Evolutionary conservation across 805 yeast genomes (phyloP), one percentile per base, ranked within the genome.

Genomic region (Candida taoyuanica): DNA sequence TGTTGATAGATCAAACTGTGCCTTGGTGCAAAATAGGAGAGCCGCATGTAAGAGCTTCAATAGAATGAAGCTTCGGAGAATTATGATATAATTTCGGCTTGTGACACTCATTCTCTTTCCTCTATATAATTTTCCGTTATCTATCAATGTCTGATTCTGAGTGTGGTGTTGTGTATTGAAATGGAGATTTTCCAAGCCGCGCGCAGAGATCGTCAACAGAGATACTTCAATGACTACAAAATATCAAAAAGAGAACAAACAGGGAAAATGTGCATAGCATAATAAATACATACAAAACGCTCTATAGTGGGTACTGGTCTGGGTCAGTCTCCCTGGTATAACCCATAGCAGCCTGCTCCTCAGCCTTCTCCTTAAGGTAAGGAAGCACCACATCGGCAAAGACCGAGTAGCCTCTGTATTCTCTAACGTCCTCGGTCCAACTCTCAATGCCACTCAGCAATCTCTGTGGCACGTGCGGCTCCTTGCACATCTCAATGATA

Each of bases 381-480:
- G 83, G 82, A 35, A 77, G 49, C 20, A 75, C 56, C 8, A 68
- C 71, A 42, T 73, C 75, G 40, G 71, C 67, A 52, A 74, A 78
- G 45, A 67, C 74, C 14, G 63, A 60, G 50, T 62, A 74, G 5
- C 86, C 86, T 53, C 77, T 70, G 56, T 80, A 80, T 31, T 68
- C 76, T 44, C 66, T 68, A 31, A 80, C 85, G 48, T 75, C 82
- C 2, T 62, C 70, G 9, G 65, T 60, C 86, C 86, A 80, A 42
- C 78, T 71, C 36, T 63, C 56, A 29, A 80, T 70, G 13, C 81
- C 84, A 51, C 76, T 66, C 29, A 76, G 62, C 47, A 79, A 64
- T 47, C 86, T 65, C 43, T 76, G 62, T 5, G 86, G 85, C 20
- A 80, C 64, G 46, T 68, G 70, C 7, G 84, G 83, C 56, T 80